A percentile compares a stretch with the other conserved stretches of the same genome.
phyloP scores from a whole-genome alignment of 2,329 filamentous ascomycete genomes.

The Tolypocladium inflatum region DNA sequence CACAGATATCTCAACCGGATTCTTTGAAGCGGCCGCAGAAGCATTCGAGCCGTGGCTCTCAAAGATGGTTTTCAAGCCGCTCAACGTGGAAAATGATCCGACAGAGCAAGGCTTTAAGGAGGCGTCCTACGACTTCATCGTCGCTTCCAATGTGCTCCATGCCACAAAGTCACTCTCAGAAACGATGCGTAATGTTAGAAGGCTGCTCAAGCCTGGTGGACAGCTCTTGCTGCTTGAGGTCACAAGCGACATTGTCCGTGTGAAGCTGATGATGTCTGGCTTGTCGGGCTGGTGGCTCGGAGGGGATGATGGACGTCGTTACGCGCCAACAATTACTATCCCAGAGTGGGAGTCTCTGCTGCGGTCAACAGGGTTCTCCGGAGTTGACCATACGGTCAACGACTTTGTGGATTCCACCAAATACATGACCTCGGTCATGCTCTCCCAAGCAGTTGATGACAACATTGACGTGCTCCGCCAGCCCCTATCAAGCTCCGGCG shows the following conservation, averaged over 20 bases:
- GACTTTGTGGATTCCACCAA: neutral
- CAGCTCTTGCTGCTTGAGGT: neutral
- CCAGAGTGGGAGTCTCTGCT: slow-evolving; percentile 2
- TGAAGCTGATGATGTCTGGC: neutral
- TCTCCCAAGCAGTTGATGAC: slow-evolving; percentile 8
- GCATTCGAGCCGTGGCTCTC: slow-evolving; percentile 13
- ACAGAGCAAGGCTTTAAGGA: slow-evolving; percentile 19
- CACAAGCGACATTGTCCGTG: neutral
- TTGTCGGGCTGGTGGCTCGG: neutral
- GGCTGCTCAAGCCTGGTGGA: neutral
- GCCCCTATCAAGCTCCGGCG: neutral
- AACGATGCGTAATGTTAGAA: slow-evolving; percentile 8
- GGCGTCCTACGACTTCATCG: slow-evolving; percentile 25
- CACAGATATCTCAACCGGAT: slow-evolving; percentile 32
- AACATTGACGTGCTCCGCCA: slow-evolving; percentile 1
- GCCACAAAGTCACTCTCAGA: slow-evolving; percentile 19
- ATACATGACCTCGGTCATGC: slow-evolving; percentile 11
- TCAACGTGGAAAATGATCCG: slow-evolving; percentile 16
- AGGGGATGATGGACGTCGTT: neutral
- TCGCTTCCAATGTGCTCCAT: slow-evolving; percentile 28
- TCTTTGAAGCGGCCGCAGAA: slow-evolving; percentile 26
- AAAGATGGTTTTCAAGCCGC: slow-evolving; percentile 11
- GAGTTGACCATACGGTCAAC: slow-evolving; percentile 2
- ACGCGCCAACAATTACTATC: neutral
- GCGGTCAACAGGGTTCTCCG: slow-evolving; percentile 1